Evolutionary conservation across 2,329 filamentous ascomycete genomes (phyloP).

Genomic region (Cladosporium sp.): DNA sequence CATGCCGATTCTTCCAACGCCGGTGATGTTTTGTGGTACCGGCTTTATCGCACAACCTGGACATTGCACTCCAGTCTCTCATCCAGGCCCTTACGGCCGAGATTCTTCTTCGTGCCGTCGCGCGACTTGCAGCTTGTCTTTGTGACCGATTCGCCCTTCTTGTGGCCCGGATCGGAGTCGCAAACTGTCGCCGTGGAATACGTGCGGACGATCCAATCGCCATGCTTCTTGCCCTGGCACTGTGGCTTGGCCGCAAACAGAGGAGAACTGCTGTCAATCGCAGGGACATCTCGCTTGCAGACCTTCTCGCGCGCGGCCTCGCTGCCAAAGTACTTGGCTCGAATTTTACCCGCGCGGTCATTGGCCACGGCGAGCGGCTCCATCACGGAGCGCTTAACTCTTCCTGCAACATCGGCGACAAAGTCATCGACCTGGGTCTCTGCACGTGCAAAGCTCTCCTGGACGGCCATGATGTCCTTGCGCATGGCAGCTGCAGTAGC

Average conservation of each 20-base stretch:
- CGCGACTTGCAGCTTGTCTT: constrained; percentile 27
- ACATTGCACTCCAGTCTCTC: neutral
- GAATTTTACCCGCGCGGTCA: constrained; percentile 12
- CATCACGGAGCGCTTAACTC: constrained; percentile 15
- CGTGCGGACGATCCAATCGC: neutral
- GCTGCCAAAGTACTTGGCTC: constrained; percentile 16
- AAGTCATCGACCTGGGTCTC: constrained; percentile 17
- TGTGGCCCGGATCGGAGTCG: neutral
- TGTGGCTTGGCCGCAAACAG: neutral
- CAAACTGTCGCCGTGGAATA: neutral
- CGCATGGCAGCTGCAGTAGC: neutral
- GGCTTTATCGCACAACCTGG: neutral
- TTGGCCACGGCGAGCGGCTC: constrained; percentile 8
- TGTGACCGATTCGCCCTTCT: neutral
- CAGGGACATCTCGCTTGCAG: constrained; percentile 8
- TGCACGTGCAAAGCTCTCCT: constrained; percentile 12
- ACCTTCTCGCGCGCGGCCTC: constrained; percentile 12
- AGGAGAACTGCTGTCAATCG: neutral
- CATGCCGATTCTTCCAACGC: neutral
- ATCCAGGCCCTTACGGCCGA: neutral
- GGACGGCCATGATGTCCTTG: constrained; percentile 12
- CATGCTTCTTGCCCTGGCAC: neutral
- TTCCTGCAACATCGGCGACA: constrained; percentile 10
- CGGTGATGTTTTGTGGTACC: neutral
- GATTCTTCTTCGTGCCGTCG: constrained; percentile 32